phyloP scores from a whole-genome alignment of 2,329 filamentous ascomycete species.

The Pseudocercospora musae region DNA sequence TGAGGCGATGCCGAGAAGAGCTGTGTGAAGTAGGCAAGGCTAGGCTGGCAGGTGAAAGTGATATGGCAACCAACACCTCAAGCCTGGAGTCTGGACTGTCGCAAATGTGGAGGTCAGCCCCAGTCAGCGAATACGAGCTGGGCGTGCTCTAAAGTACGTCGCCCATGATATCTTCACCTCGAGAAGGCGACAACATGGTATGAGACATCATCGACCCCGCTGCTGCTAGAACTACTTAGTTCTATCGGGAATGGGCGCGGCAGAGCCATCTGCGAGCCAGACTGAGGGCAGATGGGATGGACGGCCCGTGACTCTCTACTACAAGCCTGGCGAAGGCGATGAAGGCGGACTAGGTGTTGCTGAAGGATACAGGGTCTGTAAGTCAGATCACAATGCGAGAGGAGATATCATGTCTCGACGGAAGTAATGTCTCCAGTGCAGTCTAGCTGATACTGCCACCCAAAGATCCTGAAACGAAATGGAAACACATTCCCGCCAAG shows the following conservation, averaged over 20 bases:
- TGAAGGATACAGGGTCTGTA: conserved; percentile 25
- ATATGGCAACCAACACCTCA: not conserved
- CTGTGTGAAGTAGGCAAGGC: not conserved
- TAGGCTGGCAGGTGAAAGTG: not conserved
- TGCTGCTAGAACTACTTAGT: too few relatives aligned
- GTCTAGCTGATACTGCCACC: not conserved
- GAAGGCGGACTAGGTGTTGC: conserved; percentile 23
- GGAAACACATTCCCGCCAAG: conserved; percentile 16
- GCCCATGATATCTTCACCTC: not conserved
- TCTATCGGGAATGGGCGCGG: conserved; percentile 20
- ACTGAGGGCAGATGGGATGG: conserved; percentile 28
- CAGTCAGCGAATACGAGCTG: not conserved
- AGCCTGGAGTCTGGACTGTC: not conserved
- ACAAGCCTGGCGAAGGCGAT: conserved; percentile 19
- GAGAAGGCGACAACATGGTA: not conserved
- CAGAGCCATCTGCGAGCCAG: conserved; percentile 19
- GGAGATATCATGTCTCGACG: not conserved
- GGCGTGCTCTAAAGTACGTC: not conserved
- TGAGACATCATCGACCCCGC: not conserved
- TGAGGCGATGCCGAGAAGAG: not conserved
- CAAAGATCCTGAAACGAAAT: conserved; percentile 17
- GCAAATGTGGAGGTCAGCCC: not conserved
- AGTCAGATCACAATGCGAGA: not conserved
- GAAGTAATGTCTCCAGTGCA: not conserved
- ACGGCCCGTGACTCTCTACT: conserved; percentile 27